Conservation (phyloP, 768 basidiomycete genomes). For the Myochromella boudieri region DNA sequence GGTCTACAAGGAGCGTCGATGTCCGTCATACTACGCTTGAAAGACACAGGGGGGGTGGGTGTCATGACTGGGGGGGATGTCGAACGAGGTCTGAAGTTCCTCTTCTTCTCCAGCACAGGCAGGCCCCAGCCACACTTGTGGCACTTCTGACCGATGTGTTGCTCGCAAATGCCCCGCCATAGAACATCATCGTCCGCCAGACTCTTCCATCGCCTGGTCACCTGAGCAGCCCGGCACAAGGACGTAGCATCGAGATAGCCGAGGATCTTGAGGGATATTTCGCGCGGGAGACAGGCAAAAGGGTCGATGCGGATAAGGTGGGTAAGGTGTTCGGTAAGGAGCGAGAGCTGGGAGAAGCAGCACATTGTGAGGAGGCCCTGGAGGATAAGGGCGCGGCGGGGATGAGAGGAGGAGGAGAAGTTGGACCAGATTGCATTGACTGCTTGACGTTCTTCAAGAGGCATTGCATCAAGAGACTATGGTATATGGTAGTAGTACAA, state of each 20-base stretch:
- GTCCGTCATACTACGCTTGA: conserved; percentile 43
- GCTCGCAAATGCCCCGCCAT: conserved; percentile 96
- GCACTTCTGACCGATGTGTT: conserved; percentile 97
- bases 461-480: conserved; percentile 88
- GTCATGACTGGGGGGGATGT: conserved; percentile 16
- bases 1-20: conserved; percentile 32
- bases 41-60: conserved; percentile 12
- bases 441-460: conserved; percentile 80
- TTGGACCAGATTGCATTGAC: conserved; percentile 95
- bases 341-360: conserved; percentile 96
- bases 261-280: conserved; percentile 85
- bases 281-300: conserved; percentile 85
- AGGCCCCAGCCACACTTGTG: conserved; percentile 97
- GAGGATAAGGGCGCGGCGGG: conserved; percentile 89
- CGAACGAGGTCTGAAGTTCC: conserved; percentile 41
- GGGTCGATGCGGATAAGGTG: conserved; percentile 96
- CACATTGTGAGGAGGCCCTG: conserved; percentile 98
- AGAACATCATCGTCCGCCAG: conserved; percentile 95
- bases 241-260: conserved; percentile 90
- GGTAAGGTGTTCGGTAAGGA: conserved; percentile 88
- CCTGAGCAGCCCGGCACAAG: conserved; percentile 91
- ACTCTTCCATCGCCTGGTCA: conserved; percentile 77
- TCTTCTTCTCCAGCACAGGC: conserved; percentile 81
- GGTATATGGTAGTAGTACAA: conserved; percentile 10
- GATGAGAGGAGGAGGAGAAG: conserved; percentile 93